Conservation (phyloP, 192 early-diverging fungal genomes). For the Linnemannia zychae region DNA sequence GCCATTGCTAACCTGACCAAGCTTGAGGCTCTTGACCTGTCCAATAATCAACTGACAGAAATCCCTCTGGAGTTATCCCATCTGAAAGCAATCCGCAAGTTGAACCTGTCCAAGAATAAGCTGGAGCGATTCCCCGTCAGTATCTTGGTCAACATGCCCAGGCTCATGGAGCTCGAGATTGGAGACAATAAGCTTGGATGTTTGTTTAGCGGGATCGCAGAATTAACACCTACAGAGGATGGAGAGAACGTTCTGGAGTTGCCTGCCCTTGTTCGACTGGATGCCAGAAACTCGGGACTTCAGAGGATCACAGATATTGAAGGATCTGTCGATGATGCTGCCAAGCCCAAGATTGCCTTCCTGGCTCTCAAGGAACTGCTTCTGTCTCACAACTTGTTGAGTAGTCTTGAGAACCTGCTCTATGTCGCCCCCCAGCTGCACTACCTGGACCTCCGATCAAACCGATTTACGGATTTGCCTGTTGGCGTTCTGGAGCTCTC, state of each 20-base stretch:
- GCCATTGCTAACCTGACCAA: constrained; percentile 44
- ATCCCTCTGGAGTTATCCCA: constrained; percentile 56
- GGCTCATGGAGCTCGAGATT: constrained; percentile 59
- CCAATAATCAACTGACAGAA: constrained; percentile 51
- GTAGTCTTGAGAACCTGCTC: constrained; percentile 43
- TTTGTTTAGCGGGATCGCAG: constrained; percentile 47
- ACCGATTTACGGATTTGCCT: constrained; percentile 60
- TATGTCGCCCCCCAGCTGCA: constrained; percentile 47
- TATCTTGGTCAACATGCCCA: constrained; percentile 56
- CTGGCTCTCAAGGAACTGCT: constrained; percentile 63
- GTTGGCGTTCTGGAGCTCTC: constrained; percentile 50
- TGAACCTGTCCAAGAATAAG: constrained; percentile 60
- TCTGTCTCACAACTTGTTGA: constrained; percentile 54
- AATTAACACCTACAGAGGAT: constrained; percentile 5
- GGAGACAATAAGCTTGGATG: constrained; percentile 47
- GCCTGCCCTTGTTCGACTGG: constrained; percentile 25
- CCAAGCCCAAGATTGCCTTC: constrained; percentile 46
- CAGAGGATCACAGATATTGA: constrained; percentile 48
- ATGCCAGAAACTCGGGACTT: constrained; percentile 47
- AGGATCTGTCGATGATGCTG: constrained; percentile 11
- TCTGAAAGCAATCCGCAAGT: constrained; percentile 52
- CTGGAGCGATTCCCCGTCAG: constrained; percentile 47
- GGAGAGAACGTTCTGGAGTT: neutral
- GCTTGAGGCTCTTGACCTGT: constrained; percentile 58
- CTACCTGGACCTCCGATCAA: constrained; percentile 60